Conservation (phyloP, 1,284 basidiomycete species). For the Neonothopanus nambi region DNA sequence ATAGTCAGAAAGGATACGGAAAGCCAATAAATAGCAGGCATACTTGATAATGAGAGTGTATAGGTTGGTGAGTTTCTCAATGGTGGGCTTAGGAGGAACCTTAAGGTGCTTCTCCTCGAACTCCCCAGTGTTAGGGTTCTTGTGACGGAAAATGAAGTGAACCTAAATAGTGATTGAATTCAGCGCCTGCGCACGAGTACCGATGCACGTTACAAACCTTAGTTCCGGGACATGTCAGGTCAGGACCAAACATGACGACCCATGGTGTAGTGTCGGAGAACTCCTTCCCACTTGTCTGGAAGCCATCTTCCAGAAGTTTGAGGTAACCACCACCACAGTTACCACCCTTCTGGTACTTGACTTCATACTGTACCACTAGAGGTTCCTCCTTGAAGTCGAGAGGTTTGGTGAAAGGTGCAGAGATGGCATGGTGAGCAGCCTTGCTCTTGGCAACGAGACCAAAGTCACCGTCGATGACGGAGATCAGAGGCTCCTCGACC, state of each 20-base stretch:
- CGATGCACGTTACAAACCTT: constrained; percentile 52
- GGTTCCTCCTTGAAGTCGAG: constrained; percentile 88
- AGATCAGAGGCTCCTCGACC: constrained; percentile 82
- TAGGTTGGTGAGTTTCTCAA: constrained; percentile 87
- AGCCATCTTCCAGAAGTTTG: constrained; percentile 93
- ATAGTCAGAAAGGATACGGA: background rate
- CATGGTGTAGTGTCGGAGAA: constrained; percentile 98
- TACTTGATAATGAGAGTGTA: constrained; percentile 93
- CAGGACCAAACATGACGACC: constrained; percentile 95
- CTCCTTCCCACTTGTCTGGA: constrained; percentile 89
- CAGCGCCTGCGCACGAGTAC: constrained; percentile 13
- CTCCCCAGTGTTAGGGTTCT: constrained; percentile 88
- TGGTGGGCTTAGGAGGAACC: constrained; percentile 79
- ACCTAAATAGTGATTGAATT: constrained; percentile 46
- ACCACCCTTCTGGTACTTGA: constrained; percentile 99
- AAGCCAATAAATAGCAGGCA: constrained; percentile 29
- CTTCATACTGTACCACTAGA: constrained; percentile 97
- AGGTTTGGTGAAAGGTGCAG: constrained; percentile 80
- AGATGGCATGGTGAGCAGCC: constrained; percentile 96
- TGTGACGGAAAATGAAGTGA: constrained; percentile 98
- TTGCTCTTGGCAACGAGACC: constrained; percentile 92
- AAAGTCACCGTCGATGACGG: constrained; percentile 80
- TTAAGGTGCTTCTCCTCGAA: constrained; percentile 97
- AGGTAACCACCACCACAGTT: constrained; percentile 99
- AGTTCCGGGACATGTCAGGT: constrained; percentile 83